These are phyloP conservation scores for Gossypium arboreum DNA, from an alignment of 345 rosid species.

Conservation along the genomic window DNA sequence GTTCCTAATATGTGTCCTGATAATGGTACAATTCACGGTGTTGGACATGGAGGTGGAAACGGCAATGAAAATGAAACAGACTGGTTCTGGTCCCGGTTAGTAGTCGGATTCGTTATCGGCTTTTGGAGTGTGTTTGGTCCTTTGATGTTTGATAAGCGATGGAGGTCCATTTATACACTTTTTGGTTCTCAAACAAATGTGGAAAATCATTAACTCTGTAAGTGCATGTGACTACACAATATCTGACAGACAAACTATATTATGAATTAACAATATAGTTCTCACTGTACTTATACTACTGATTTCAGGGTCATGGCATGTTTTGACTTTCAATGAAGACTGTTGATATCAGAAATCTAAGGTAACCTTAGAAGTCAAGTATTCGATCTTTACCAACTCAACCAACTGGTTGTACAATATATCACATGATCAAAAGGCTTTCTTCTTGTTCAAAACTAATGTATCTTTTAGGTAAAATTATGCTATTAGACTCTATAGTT, in stretches of 20 bases:
- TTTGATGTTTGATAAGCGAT: not conserved
- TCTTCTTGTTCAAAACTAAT: too few relatives aligned
- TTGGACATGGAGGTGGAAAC: not conserved
- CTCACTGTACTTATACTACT: not conserved
- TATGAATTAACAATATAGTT: not conserved
- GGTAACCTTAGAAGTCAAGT: too few relatives aligned
- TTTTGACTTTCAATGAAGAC: not conserved
- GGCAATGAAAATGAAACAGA: not conserved
- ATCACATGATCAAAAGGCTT: too few relatives aligned
- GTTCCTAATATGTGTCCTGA: constrained; percentile 5
- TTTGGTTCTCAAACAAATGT: not conserved
- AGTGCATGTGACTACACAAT: not conserved
- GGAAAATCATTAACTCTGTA: not conserved
- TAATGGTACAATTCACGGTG: not conserved
- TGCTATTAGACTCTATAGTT: too few relatives aligned
- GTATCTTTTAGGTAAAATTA: too few relatives aligned
- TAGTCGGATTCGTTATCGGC: not conserved
- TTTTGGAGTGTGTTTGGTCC: constrained; percentile 8
- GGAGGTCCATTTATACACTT: not conserved
- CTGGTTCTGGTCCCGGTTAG: not conserved
- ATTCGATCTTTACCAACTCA: too few relatives aligned
- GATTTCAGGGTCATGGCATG: not conserved
- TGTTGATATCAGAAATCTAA: not conserved
- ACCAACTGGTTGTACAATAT: not conserved
- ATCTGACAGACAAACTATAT: not conserved